These are phyloP conservation scores for Maudiozyma bulderi DNA, from an alignment of 805 yeast species.

Conservation along the genomic window DNA sequence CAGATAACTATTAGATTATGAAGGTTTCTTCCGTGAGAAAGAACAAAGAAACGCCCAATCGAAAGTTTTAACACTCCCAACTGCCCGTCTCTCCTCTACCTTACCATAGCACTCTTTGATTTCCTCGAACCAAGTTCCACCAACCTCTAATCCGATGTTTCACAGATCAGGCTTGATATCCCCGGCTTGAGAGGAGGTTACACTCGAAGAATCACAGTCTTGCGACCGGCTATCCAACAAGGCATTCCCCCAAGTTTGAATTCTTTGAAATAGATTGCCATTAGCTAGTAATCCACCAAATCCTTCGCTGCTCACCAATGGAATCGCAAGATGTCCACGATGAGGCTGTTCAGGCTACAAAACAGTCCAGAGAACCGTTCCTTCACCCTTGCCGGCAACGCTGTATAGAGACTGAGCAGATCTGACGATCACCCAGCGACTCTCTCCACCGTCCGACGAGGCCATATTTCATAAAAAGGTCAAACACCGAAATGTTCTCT, in stretches of 20 bases:
- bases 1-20: slow-evolving; percentile 11
- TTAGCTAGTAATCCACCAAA: slow-evolving; percentile 29
- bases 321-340: slow-evolving; percentile 26
- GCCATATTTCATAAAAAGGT: slow-evolving; percentile 13
- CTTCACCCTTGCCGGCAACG: slow-evolving; percentile 23
- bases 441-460: slow-evolving; percentile 28
- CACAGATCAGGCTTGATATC: slow-evolving; percentile 24
- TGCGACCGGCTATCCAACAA: slow-evolving; percentile 20
- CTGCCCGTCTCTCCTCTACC: slow-evolving; percentile 9
- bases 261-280: slow-evolving; percentile 23
- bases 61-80: slow-evolving; percentile 11
- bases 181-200: slow-evolving; percentile 27
- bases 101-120: slow-evolving; percentile 27
- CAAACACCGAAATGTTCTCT: neutral
- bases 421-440: slow-evolving; percentile 28
- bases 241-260: slow-evolving; percentile 24
- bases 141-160: slow-evolving; percentile 22
- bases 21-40: neutral
- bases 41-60: slow-evolving; percentile 5
- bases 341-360: slow-evolving; percentile 28
- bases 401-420: slow-evolving; percentile 25
- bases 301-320: slow-evolving; percentile 29
- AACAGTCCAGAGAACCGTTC: slow-evolving; percentile 2
- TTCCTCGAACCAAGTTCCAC: slow-evolving; percentile 24
- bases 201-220: slow-evolving; percentile 20